These are phyloP conservation scores for Dalbergia cultrata DNA, from an alignment of 306 rosid genomes.

Conservation along the genomic window DNA sequence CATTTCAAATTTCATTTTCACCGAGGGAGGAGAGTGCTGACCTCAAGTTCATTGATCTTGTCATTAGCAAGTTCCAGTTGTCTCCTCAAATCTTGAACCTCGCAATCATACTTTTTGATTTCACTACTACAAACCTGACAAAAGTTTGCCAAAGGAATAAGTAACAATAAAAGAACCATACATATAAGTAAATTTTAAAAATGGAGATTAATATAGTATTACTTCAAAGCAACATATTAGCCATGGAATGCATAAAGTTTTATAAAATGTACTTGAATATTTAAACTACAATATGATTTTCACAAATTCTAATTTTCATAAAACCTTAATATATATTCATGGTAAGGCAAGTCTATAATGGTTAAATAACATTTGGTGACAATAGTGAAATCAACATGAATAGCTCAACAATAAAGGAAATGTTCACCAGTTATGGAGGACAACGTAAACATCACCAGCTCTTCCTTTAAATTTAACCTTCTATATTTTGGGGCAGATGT, in stretches of 20 bases:
- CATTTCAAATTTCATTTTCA: slow-evolving; percentile 4
- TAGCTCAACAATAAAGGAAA: slow-evolving; percentile 28
- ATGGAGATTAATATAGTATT: slow-evolving; percentile 6
- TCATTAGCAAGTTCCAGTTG: slow-evolving; percentile 68
- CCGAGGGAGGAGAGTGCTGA: slow-evolving; percentile 49
- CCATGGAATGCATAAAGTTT: slow-evolving; percentile 4
- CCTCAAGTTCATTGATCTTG: slow-evolving; percentile 84
- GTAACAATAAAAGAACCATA: slow-evolving; percentile 20
- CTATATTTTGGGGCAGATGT: slow-evolving; percentile 1
- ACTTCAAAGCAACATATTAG: slow-evolving; percentile 21
- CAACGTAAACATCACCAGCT: slow-evolving; percentile 1
- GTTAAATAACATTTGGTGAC: slow-evolving; percentile 4
- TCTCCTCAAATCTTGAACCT: slow-evolving; percentile 68
- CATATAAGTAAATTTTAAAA: not conserved
- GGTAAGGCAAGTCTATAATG: not conserved
- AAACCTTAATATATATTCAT: slow-evolving; percentile 17
- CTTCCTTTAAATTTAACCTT: slow-evolving; percentile 23
- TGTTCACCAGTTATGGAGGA: slow-evolving; percentile 18
- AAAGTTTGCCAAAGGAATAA: slow-evolving; percentile 41
- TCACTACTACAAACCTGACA: slow-evolving; percentile 61
- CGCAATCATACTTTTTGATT: slow-evolving; percentile 56
- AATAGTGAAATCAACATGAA: slow-evolving; percentile 30
- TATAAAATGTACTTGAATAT: not conserved
- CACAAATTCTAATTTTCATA: slow-evolving; percentile 26
- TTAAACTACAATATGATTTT: slow-evolving; percentile 17